Evolutionary conservation across 306 rosid genomes (phyloP).

Genomic region (Dryas octopetala): DNA sequence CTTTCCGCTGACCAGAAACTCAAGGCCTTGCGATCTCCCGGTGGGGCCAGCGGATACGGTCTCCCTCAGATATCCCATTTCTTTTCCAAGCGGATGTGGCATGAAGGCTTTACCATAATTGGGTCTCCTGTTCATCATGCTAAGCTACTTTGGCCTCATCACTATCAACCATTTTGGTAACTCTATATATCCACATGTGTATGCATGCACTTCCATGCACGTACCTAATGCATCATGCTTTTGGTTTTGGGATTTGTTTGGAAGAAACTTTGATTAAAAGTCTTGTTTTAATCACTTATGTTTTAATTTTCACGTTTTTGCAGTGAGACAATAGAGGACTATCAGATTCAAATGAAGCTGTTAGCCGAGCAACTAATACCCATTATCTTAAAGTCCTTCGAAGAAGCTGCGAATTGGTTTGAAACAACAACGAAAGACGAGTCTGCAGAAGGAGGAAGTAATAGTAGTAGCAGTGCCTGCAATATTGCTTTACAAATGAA

Average conservation of each 20-base stretch:
- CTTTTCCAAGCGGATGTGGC: slow-evolving; percentile 75
- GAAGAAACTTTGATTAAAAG: background rate
- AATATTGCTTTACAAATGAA: slow-evolving; percentile 55
- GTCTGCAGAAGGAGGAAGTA: too few relatives aligned
- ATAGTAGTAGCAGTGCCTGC: too few relatives aligned
- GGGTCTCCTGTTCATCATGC: slow-evolving; percentile 59
- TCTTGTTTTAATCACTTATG: too few relatives aligned
- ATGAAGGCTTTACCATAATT: slow-evolving; percentile 79
- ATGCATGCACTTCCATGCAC: slow-evolving; percentile 48
- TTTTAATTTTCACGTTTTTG: background rate
- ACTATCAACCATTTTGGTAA: slow-evolving; percentile 61
- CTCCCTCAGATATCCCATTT: slow-evolving; percentile 57
- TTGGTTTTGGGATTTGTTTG: background rate
- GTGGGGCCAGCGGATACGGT: slow-evolving; percentile 59
- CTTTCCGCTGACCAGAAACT: slow-evolving; percentile 53
- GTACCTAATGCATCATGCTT: slow-evolving; percentile 11
- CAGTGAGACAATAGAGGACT: slow-evolving; percentile 54
- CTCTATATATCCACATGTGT: slow-evolving; percentile 28
- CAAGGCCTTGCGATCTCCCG: slow-evolving; percentile 51
- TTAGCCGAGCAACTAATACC: slow-evolving; percentile 45
- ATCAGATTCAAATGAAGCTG: slow-evolving; percentile 52
- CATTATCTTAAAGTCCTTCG: slow-evolving; percentile 33
- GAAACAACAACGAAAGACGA: too few relatives aligned
- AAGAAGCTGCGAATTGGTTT: slow-evolving; percentile 46
- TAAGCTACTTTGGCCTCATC: slow-evolving; percentile 62